phyloP scores from a whole-genome alignment of 805 yeast genomes.

The Metschnikowia santaceciliae region DNA sequence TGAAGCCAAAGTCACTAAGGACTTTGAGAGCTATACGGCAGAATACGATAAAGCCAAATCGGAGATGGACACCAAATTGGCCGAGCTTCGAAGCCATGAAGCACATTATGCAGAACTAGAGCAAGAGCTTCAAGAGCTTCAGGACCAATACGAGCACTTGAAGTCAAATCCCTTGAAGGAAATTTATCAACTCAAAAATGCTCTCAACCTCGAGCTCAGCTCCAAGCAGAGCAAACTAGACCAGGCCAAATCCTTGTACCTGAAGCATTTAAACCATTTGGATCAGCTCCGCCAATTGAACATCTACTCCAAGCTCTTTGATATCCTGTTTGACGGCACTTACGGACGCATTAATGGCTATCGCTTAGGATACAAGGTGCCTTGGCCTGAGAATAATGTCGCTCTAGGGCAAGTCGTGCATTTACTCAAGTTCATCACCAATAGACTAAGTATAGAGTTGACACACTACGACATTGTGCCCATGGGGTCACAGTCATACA shows the following conservation, averaged over 20 bases:
- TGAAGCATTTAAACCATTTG: constrained; percentile 57
- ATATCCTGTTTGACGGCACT: constrained; percentile 63
- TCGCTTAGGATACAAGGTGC: constrained; percentile 71
- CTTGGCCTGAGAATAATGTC: constrained; percentile 90
- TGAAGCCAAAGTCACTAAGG: not conserved
- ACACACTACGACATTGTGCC: constrained; percentile 67
- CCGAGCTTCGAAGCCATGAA: constrained; percentile 38
- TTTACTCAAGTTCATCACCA: constrained; percentile 59
- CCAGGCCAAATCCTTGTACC: constrained; percentile 59
- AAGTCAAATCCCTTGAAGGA: constrained; percentile 44
- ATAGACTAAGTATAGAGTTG: constrained; percentile 52
- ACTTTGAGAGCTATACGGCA: constrained; percentile 4
- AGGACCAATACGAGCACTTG: constrained; percentile 30
- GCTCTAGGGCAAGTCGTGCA: constrained; percentile 83
- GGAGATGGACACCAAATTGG: constrained; percentile 41
- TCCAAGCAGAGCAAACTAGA: constrained; percentile 54
- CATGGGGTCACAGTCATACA: constrained; percentile 77
- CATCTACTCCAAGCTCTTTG: constrained; percentile 78
- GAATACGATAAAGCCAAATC: constrained; percentile 5
- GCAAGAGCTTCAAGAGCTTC: constrained; percentile 43
- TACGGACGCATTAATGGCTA: constrained; percentile 87
- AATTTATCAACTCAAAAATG: constrained; percentile 49
- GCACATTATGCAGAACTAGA: constrained; percentile 42
- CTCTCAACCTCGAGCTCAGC: constrained; percentile 48
- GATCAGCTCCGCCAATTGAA: constrained; percentile 72